phyloP scores from a whole-genome alignment of 345 rosid species.

The Arabis alpina region DNA sequence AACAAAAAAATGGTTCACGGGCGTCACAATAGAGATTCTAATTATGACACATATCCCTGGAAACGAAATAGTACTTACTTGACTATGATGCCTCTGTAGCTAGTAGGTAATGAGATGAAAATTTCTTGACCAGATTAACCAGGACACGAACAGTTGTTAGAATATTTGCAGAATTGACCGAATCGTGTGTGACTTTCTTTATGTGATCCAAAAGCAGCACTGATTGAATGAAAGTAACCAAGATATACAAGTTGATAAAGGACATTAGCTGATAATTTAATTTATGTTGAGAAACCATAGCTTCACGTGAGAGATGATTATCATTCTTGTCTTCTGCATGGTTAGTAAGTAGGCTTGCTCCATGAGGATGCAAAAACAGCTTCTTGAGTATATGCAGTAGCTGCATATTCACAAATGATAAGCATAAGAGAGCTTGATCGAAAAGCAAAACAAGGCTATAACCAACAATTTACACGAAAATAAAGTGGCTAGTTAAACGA shows the following conservation, averaged over 20 bases:
- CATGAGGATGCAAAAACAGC: slow-evolving; percentile 89
- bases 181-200: slow-evolving; percentile 55
- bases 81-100: slow-evolving; percentile 75
- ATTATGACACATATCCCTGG: neutral
- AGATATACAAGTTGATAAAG: slow-evolving; percentile 11
- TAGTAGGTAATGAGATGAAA: slow-evolving; percentile 55
- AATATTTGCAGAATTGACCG: slow-evolving; percentile 72
- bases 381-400: slow-evolving; percentile 79
- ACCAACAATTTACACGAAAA: neutral
- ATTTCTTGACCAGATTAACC: slow-evolving; percentile 82
- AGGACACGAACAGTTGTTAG: slow-evolving; percentile 79
- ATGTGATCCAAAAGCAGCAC: slow-evolving; percentile 68
- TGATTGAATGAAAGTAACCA: slow-evolving; percentile 39
- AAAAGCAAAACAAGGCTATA: slow-evolving; percentile 19
- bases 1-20: too few species aligned
- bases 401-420: slow-evolving; percentile 53
- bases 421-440: slow-evolving; percentile 9
- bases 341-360: slow-evolving; percentile 68
- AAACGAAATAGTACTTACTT: slow-evolving; percentile 53
- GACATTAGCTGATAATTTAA: slow-evolving; percentile 17
- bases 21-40: slow-evolving; percentile 7
- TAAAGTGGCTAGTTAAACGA: too few species aligned
- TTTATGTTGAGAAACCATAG: slow-evolving; percentile 21
- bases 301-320: slow-evolving; percentile 37
- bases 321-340: slow-evolving; percentile 65